Evolutionary conservation across 805 yeast species (phyloP), one percentile per base, ranked within the genome.

Genomic region (Blastobotrys robertii): DNA sequence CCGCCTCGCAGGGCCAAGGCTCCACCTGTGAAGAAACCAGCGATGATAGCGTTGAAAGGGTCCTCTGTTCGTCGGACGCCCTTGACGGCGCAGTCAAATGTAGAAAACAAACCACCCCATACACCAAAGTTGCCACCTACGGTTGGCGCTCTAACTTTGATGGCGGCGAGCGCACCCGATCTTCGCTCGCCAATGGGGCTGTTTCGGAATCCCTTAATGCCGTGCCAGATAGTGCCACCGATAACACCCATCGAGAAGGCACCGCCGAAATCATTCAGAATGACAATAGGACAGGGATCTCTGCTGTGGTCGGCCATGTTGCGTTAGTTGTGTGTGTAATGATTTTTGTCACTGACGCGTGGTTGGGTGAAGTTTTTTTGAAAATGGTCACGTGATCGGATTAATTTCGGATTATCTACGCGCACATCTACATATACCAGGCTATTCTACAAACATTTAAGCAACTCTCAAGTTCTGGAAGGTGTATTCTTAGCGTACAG

Each of bases 151-250:
- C 98, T 77, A 41, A 96, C 85, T 62, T 86, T 86, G 55, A 92
- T 82, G 33, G 97, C 97, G 34, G 84, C 72, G 43, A 90, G 61
- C 14, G 95, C 84, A 44, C 98, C 97, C 46, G 76, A 65, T 57
- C 94, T 74, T 69, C 98, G 79, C 67, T 92, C 98, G 47, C 98
- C 98, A 44, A 64, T 53, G 44, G 99, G 98, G 9, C 97, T 87
- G 73, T 92, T 92, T 65, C 98, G 77, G 74, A 92, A 92, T 40
- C 99, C 99, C 65, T 92, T 92, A 60, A 92, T 82, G 61, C 97
- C 97, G 70, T 92, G 97, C 98, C 98, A 92, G 50, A 92, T 80
- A 56, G 90, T 80, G 52, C 99, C 99, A 70, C 98, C 98, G 59
- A 92, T 84, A 50, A 66, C 96, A 69, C 99, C 99, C 97, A 92